Evolutionary conservation across 2,329 filamentous ascomycete genomes (phyloP).

Genomic region (Alternaria ethzedia): DNA sequence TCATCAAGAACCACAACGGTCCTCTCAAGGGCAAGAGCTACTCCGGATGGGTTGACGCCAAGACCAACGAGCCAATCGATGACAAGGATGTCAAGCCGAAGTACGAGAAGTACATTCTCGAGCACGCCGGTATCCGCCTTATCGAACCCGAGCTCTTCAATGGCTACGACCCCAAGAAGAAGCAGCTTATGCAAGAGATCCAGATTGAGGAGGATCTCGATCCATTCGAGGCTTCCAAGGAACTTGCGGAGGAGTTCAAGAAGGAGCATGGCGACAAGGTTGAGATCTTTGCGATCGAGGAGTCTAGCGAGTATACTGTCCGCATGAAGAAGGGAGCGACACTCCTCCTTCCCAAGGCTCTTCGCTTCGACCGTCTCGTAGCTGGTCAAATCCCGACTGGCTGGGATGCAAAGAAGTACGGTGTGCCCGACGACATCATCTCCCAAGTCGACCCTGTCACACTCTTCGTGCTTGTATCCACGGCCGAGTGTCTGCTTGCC

Average conservation of each 20-base stretch:
- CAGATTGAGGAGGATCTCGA: constrained; percentile 97
- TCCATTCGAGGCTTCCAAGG: constrained; percentile 95
- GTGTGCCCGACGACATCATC: constrained; percentile 96
- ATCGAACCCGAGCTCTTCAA: constrained; percentile 97
- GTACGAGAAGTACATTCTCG: constrained; percentile 95
- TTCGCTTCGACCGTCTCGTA: constrained; percentile 95
- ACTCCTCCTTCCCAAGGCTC: constrained; percentile 93
- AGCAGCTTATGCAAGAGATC: constrained; percentile 96
- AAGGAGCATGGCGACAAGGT: constrained; percentile 97
- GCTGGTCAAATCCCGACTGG: constrained; percentile 96
- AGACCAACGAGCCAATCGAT: constrained; percentile 92
- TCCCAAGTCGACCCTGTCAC: constrained; percentile 97
- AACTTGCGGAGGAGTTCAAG: constrained; percentile 96
- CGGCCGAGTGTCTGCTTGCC: constrained; percentile 86
- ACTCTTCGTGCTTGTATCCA: constrained; percentile 91
- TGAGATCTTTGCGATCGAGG: constrained; percentile 92
- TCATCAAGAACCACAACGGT: constrained; percentile 98
- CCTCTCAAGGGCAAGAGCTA: constrained; percentile 95
- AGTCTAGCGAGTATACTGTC: constrained; percentile 92
- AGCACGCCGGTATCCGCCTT: constrained; percentile 95
- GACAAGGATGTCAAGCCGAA: constrained; percentile 98
- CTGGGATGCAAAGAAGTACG: constrained; percentile 96
- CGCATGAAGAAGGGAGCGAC: constrained; percentile 95
- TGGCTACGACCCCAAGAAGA: constrained; percentile 97
- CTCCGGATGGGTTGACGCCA: constrained; percentile 94